Percentiles rank a stretch among this genome's conserved stretches.
Evolutionary conservation across 140 eudicot species (phyloP).

Genomic region (Bidens hawaiensis): DNA sequence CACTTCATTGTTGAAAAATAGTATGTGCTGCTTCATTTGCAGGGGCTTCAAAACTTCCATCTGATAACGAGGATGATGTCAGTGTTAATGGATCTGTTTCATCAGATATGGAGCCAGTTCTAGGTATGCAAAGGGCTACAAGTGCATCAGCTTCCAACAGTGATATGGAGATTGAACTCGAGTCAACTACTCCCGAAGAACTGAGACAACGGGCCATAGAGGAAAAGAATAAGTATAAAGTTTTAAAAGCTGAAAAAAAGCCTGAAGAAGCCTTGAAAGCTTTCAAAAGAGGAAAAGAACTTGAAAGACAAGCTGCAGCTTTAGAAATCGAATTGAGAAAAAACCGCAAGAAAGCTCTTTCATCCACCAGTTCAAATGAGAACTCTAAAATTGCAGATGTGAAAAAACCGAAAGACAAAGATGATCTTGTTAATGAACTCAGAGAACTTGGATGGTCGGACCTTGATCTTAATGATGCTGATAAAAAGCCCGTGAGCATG

Average conservation of each 20-base stretch:
- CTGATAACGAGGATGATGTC: constrained; percentile 57
- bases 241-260: constrained; percentile 74
- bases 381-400: constrained; percentile 24
- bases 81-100: constrained; percentile 28
- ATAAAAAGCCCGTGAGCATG: constrained; percentile 54
- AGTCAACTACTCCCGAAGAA: constrained; percentile 67
- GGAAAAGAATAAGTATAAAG: constrained; percentile 64
- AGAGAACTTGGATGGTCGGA: constrained; percentile 92
- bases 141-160: constrained; percentile 43
- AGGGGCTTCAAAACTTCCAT: constrained; percentile 55
- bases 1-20: neutral
- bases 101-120: constrained; percentile 25
- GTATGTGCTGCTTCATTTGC: constrained; percentile 13
- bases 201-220: constrained; percentile 74
- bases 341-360: constrained; percentile 53
- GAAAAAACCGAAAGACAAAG: constrained; percentile 42
- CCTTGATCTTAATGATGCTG: constrained; percentile 57
- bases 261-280: constrained; percentile 88
- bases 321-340: constrained; percentile 67
- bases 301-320: constrained; percentile 86
- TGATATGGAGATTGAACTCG: constrained; percentile 34
- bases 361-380: constrained; percentile 38
- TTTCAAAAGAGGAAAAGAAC: constrained; percentile 84
- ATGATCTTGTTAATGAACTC: constrained; percentile 71
- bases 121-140: constrained; percentile 22